phyloP scores from a whole-genome alignment of 768 basidiomycete species.

The Rhizopogon vulgaris region DNA sequence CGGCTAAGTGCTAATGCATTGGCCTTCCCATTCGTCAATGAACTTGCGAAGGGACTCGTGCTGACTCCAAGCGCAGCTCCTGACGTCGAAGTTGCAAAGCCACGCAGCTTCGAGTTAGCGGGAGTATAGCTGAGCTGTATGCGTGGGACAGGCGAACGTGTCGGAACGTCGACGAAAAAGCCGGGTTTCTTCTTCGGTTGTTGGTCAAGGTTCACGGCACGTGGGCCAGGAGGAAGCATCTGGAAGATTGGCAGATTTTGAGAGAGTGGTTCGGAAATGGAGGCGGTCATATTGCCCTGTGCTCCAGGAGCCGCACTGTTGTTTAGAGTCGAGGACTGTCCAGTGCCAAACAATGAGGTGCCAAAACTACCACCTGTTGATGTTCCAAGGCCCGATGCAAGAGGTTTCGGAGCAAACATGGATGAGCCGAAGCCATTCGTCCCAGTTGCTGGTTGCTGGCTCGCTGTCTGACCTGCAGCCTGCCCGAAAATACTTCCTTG shows the following conservation, averaged over 20 bases:
- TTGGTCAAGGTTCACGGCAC: slow-evolving; percentile 52
- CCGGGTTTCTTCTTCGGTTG: slow-evolving; percentile 70
- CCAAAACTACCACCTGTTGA: slow-evolving; percentile 31
- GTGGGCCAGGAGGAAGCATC: slow-evolving; percentile 69
- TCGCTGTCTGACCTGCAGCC: slow-evolving; percentile 37
- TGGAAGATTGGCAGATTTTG: slow-evolving; percentile 68
- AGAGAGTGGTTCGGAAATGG: slow-evolving; percentile 81
- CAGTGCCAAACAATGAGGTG: slow-evolving; percentile 34
- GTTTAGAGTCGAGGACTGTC: slow-evolving; percentile 29
- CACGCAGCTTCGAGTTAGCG: slow-evolving; percentile 60
- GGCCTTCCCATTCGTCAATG: slow-evolving; percentile 50
- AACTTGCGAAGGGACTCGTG: slow-evolving; percentile 34
- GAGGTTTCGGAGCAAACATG: slow-evolving; percentile 47
- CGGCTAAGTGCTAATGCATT: slow-evolving; percentile 50
- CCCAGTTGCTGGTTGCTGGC: slow-evolving; percentile 31
- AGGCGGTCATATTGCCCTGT: slow-evolving; percentile 68
- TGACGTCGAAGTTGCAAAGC: slow-evolving; percentile 46
- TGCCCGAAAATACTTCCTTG: slow-evolving; percentile 44
- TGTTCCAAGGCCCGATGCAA: slow-evolving; percentile 41
- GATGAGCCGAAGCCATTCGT: slow-evolving; percentile 31
- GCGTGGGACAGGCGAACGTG: slow-evolving; percentile 63
- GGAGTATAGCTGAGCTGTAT: slow-evolving; percentile 61
- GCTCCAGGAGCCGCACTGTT: slow-evolving; percentile 39
- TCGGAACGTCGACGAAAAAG: slow-evolving; percentile 73
- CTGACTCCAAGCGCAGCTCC: slow-evolving; percentile 27